phyloP scores from a whole-genome alignment of 768 basidiomycete species.

The Lactarius pseudohatsudake region DNA sequence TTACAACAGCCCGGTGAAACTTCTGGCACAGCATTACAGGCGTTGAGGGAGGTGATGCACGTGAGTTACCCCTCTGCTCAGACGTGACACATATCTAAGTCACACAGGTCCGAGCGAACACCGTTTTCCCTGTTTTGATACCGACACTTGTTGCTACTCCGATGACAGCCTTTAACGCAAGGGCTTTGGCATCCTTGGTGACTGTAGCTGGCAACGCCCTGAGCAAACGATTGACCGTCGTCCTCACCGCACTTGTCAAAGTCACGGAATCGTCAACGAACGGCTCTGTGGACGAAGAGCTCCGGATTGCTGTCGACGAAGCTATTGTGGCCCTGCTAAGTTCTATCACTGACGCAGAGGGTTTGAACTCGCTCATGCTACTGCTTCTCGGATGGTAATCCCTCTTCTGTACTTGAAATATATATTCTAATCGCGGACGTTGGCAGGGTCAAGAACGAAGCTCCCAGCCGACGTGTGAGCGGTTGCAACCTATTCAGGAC shows the following conservation, averaged over 20 bases:
- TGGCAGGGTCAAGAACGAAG: slow-evolving; percentile 75
- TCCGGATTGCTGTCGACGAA: slow-evolving; percentile 67
- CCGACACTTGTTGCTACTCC: slow-evolving; percentile 88
- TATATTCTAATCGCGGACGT: neutral
- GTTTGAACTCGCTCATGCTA: slow-evolving; percentile 87
- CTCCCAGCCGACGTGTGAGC: slow-evolving; percentile 68
- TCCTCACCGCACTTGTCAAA: slow-evolving; percentile 77
- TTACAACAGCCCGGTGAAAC: slow-evolving; percentile 89
- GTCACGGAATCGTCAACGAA: slow-evolving; percentile 64
- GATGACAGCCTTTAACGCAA: slow-evolving; percentile 93
- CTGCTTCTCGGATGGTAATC: slow-evolving; percentile 83
- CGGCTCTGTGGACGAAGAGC: slow-evolving; percentile 59
- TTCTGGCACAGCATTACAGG: slow-evolving; percentile 94
- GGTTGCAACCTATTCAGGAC: slow-evolving; percentile 74
- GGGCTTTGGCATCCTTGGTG: slow-evolving; percentile 86
- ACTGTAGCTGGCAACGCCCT: slow-evolving; percentile 91
- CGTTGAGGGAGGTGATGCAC: slow-evolving; percentile 90
- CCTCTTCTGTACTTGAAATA: neutral
- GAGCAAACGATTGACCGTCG: slow-evolving; percentile 75
- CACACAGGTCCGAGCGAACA: slow-evolving; percentile 81
- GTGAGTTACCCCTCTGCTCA: slow-evolving; percentile 45
- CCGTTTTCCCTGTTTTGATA: slow-evolving; percentile 96
- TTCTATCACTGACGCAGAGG: slow-evolving; percentile 84
- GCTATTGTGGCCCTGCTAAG: slow-evolving; percentile 71
- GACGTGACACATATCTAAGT: slow-evolving; percentile 10